These are phyloP conservation scores for Mimosa pudica DNA, from an alignment of 306 rosid species.

Conservation along the genomic window DNA sequence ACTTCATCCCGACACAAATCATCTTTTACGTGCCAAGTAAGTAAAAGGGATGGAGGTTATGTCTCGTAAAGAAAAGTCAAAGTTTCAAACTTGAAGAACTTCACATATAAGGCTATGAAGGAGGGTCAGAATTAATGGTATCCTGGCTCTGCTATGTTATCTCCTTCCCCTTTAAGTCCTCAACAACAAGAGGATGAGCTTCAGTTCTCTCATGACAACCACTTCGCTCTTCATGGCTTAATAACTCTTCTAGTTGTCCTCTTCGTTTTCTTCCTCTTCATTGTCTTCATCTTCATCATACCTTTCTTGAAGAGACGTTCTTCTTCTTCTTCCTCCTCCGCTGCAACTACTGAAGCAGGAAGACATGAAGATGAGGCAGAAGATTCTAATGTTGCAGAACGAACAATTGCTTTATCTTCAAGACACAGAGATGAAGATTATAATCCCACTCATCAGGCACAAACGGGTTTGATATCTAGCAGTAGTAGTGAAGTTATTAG, in stretches of 20 bases:
- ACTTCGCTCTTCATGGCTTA: conserved; percentile 56
- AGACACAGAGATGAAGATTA: background rate
- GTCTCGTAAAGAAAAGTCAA: conserved; percentile 27
- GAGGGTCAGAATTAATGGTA: background rate
- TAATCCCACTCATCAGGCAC: background rate
- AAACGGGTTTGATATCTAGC: background rate
- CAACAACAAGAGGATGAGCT: conserved; percentile 35
- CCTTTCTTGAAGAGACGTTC: conserved; percentile 39
- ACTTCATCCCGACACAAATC: background rate
- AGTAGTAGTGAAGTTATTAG: conserved; percentile 3
- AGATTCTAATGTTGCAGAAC: conserved; percentile 14
- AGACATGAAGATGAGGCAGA: background rate
- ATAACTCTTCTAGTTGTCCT: conserved; percentile 46
- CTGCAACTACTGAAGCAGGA: conserved; percentile 17
- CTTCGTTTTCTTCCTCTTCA: conserved; percentile 42
- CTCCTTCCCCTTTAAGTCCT: conserved; percentile 20
- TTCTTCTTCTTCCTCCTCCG: background rate
- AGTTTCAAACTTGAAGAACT: conserved; percentile 27
- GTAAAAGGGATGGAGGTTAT: background rate
- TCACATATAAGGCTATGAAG: conserved; percentile 2
- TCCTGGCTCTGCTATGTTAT: conserved; percentile 12
- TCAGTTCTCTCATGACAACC: conserved; percentile 42
- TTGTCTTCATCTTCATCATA: conserved; percentile 32
- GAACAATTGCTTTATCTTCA: background rate
- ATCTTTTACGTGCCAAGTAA: conserved; percentile 4